These are phyloP conservation scores for Toxicodendron radicans DNA, from an alignment of 345 rosid genomes.

Conservation along the genomic window DNA sequence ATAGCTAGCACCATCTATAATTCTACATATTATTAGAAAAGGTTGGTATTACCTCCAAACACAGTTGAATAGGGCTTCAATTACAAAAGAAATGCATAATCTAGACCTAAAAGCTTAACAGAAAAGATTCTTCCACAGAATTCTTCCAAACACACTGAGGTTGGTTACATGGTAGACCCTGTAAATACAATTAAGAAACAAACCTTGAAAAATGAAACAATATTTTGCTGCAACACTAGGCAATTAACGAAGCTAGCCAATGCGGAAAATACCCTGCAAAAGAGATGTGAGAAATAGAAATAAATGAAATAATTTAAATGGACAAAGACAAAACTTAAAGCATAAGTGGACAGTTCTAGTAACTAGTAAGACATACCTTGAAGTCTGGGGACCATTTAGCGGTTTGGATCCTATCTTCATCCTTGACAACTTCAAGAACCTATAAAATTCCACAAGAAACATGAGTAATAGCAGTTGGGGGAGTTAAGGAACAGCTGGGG, in stretches of 20 bases:
- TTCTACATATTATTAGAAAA: neutral
- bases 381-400: conserved; percentile 15
- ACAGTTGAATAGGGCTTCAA: neutral
- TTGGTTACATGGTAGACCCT: too few species aligned
- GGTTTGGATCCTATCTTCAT: conserved; percentile 23
- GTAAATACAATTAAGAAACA: conserved; percentile 7
- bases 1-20: neutral
- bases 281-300: conserved; percentile 12
- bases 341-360: neutral
- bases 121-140: neutral
- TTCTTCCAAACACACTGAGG: neutral
- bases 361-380: conserved; percentile 39
- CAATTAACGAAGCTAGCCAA: conserved; percentile 33
- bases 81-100: neutral
- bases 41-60: neutral
- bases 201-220: conserved; percentile 44
- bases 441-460: conserved; percentile 16
- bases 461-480: conserved; percentile 12
- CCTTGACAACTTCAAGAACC: conserved; percentile 42
- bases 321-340: conserved; percentile 5
- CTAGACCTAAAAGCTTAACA: neutral
- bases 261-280: conserved; percentile 44
- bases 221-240: conserved; percentile 38
- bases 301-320: neutral
- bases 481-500: neutral